These are phyloP conservation scores for Candida argentea DNA, from an alignment of 805 yeast species.

Conservation along the genomic window DNA sequence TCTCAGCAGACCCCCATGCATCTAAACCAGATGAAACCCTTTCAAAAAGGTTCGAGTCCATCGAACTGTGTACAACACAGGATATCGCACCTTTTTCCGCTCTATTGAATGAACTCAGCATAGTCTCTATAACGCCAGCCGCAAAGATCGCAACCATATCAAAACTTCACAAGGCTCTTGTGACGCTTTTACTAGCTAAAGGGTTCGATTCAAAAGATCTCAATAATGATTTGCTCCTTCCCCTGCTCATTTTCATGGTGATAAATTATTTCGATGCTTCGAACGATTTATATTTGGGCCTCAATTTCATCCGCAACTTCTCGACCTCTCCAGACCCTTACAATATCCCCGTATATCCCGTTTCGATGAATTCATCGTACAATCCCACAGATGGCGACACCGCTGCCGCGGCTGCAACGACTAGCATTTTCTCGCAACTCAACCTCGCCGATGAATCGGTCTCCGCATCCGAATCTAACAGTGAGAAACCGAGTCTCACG, in stretches of 20 bases:
- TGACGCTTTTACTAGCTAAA: slow-evolving; percentile 7
- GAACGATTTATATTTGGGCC: slow-evolving; percentile 24
- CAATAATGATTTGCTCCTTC: slow-evolving; percentile 31
- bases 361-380: slow-evolving; percentile 13
- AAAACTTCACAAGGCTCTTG: slow-evolving; percentile 21
- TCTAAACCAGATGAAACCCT: background rate
- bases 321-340: slow-evolving; percentile 23
- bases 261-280: slow-evolving; percentile 15
- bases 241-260: slow-evolving; percentile 26
- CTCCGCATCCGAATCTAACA: slow-evolving; percentile 3
- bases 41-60: slow-evolving; percentile 7
- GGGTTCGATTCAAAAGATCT: slow-evolving; percentile 15
- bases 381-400: slow-evolving; percentile 7
- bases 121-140: slow-evolving; percentile 18
- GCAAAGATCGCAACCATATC: slow-evolving; percentile 22
- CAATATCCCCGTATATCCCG: slow-evolving; percentile 12
- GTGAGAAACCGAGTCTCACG: slow-evolving; percentile 2
- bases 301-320: slow-evolving; percentile 27
- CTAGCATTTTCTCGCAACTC: slow-evolving; percentile 20
- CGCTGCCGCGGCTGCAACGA: slow-evolving; percentile 8
- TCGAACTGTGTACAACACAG: slow-evolving; percentile 9
- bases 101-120: slow-evolving; percentile 10
- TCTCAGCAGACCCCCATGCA: slow-evolving; percentile 6
- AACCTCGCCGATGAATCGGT: slow-evolving; percentile 13
- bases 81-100: slow-evolving; percentile 11